A percentile compares a stretch with the other conserved stretches of the same genome.
phyloP scores from a whole-genome alignment of 2,329 filamentous ascomycete genomes.

The Xenosphaeropsis pyriputrescens region DNA sequence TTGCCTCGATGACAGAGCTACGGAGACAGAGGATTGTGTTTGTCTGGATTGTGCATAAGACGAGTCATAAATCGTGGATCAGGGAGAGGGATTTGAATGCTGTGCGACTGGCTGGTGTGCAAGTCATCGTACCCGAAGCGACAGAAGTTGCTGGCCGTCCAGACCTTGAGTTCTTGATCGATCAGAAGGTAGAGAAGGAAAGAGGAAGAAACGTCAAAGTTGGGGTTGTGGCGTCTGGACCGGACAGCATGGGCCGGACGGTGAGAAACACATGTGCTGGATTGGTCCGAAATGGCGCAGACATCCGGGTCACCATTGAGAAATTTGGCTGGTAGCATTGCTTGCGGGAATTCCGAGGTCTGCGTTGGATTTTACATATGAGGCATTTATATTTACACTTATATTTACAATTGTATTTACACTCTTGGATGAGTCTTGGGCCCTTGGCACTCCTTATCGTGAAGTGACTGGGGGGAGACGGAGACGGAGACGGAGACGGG shows the following conservation, averaged over 20 bases:
- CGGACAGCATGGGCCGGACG: constrained; percentile 42
- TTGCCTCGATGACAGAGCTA: constrained; percentile 10
- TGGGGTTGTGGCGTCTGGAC: constrained; percentile 44
- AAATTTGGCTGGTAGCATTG: constrained; percentile 48
- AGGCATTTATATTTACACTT: too few species aligned
- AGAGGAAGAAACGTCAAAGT: constrained; percentile 19
- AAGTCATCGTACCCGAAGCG: constrained; percentile 36
- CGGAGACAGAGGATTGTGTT: constrained; percentile 27
- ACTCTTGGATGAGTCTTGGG: too few species aligned
- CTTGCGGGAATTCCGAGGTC: too few species aligned
- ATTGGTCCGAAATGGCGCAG: constrained; percentile 28
- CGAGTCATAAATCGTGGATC: constrained; percentile 37
- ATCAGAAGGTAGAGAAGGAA: constrained; percentile 18
- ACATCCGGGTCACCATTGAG: constrained; percentile 42
- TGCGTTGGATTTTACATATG: too few species aligned
- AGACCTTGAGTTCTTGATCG: constrained; percentile 29
- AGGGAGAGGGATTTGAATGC: constrained; percentile 31
- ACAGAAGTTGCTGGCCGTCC: constrained; percentile 37
- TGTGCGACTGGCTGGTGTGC: constrained; percentile 30
- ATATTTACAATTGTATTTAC: too few species aligned
- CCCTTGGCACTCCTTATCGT: too few species aligned
- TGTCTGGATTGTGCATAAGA: constrained; percentile 43
- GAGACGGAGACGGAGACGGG: too few species aligned
- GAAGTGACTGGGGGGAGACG: too few species aligned
- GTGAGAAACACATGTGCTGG: constrained; percentile 42